Base-by-base conservation (phyloP, 164 flowering plant species). In the Vitis riparia region DNA sequence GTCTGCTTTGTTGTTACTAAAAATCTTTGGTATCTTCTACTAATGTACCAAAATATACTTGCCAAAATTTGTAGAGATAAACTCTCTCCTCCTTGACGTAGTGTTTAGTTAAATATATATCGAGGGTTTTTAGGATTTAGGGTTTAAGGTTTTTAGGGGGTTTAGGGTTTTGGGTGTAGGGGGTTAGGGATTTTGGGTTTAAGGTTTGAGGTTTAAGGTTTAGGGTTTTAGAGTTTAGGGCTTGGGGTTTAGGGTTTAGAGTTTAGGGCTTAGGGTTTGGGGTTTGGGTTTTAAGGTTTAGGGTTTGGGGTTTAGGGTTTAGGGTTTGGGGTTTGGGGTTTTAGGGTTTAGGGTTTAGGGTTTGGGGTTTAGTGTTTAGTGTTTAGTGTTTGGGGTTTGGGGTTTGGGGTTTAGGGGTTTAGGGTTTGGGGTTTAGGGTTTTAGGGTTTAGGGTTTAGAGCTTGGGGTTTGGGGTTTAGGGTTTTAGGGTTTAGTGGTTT, bases 341-440 rank as follows among this genome's bases (percentile, higher is more conserved):
- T 72, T 66, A 67, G 70, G 67, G 70, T 72, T 72, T 66, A 62
- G 70, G 75, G 70, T 73, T 73, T 59, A 32, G 75, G 75, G 70
- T 72, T 72, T 66, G 37, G 75, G 67, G 68, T 71, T 71, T 65
- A 30, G 74, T 58, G 58, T 71, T 71, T 57, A 59, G 19, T 17
- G 58, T 71, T 71, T 16, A 6, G 73, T 68, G 17, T 65, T 71
- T 23, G 12, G 65, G 74, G 56, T 65, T 71, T 48, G 3, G 69
- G 74, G 56, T 71, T 71, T 48, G 13, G 74, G 23, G 23, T 19
- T 19, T 1, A 0, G 1, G 1, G 67, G 67, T 50, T 64, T 65
- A 49, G 74, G 69, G 58, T 65, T 71, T 57, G 57, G 69, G 74
- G 68, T 71, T 71, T 65, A 65, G 74, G 74, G 74, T 50, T 71